Conservation (phyloP, 75 land plant species). For the Ceratopteris richardii region DNA sequence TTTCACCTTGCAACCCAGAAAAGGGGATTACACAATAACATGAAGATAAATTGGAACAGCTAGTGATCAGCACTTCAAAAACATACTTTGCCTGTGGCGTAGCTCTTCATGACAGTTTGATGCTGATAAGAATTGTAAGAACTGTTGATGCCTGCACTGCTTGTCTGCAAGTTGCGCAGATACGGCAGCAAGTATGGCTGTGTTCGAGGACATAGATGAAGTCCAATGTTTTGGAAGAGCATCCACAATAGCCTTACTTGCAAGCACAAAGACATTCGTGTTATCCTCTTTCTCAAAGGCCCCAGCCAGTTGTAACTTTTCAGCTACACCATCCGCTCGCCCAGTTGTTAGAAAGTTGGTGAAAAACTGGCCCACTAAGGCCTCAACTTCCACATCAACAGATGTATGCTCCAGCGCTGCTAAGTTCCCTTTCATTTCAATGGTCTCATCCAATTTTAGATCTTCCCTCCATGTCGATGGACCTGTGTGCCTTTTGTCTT, state of each 20-base stretch:
- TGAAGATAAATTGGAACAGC: background rate
- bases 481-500: slow-evolving; percentile 38
- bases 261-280: slow-evolving; percentile 72
- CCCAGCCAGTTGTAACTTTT: slow-evolving; percentile 68
- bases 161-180: slow-evolving; percentile 85
- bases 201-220: slow-evolving; percentile 69
- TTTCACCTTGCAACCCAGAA: background rate
- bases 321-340: slow-evolving; percentile 48
- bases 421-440: slow-evolving; percentile 20
- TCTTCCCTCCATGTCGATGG: slow-evolving; percentile 33
- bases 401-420: slow-evolving; percentile 20
- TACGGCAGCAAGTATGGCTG: slow-evolving; percentile 55
- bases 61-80: background rate
- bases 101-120: slow-evolving; percentile 92
- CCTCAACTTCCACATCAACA: slow-evolving; percentile 88
- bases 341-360: slow-evolving; percentile 66
- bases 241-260: slow-evolving; percentile 85
- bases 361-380: slow-evolving; percentile 58
- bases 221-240: slow-evolving; percentile 97
- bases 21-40: background rate
- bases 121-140: slow-evolving; percentile 83
- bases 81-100: slow-evolving; percentile 69
- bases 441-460: slow-evolving; percentile 41
- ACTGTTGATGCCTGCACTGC: slow-evolving; percentile 76
- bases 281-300: slow-evolving; percentile 88